Conservation (phyloP, 768 basidiomycete species). For the Pleurotus salmoneostramineus region DNA sequence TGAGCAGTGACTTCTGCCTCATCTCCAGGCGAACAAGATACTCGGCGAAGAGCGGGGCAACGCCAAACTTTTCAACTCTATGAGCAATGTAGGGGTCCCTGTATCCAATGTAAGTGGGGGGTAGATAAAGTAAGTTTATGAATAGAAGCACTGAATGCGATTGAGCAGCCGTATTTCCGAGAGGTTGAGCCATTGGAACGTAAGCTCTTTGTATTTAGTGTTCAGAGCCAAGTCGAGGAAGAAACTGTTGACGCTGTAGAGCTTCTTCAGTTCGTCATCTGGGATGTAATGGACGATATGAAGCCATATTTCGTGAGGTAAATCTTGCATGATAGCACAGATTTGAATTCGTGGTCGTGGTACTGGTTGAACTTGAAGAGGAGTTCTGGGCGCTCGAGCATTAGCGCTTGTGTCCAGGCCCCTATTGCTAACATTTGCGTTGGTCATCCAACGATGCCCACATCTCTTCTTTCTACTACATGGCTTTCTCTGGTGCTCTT, state of each 20-base stretch:
- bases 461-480: slow-evolving; percentile 23
- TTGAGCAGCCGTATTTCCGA: background rate
- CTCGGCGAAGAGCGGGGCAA: background rate
- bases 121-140: background rate
- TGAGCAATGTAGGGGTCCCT: background rate
- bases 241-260: slow-evolving; percentile 12
- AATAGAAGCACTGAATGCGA: background rate
- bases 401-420: background rate
- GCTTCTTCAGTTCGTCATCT: background rate
- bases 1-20: background rate
- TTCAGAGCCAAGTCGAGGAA: slow-evolving; percentile 13
- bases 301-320: slow-evolving; percentile 16
- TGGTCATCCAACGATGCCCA: background rate
- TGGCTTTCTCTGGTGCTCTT: slow-evolving; percentile 88
- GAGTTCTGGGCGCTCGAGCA: background rate
- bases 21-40: background rate
- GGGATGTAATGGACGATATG: slow-evolving; percentile 10
- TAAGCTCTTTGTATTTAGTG: slow-evolving; percentile 11
- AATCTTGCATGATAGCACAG: background rate
- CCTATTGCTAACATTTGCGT: too few species aligned
- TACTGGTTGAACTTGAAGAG: background rate
- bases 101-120: background rate
- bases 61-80: background rate
- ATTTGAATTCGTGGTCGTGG: background rate
- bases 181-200: background rate